These are phyloP conservation scores for Podospora comata DNA, from an alignment of 495 filamentous ascomycete genomes.

Conservation along the genomic window DNA sequence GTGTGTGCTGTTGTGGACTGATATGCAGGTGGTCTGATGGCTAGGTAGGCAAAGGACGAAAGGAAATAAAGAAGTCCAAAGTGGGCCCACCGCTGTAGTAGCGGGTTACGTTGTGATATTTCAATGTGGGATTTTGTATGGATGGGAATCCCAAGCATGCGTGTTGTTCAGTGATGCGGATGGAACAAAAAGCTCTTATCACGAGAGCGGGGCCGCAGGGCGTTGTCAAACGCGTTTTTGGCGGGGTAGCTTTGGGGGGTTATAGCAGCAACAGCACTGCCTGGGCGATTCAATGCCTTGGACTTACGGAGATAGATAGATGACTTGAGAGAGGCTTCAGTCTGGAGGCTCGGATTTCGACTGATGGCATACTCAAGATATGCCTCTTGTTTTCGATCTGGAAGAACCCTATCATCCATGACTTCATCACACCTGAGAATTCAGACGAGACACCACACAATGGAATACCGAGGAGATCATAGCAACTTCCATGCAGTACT, in stretches of 20 bases:
- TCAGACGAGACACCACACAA: too few relatives aligned
- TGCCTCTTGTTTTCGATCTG: too few relatives aligned
- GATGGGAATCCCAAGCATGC: neutral
- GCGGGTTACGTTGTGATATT: neutral
- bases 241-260: neutral
- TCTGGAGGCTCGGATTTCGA: too few relatives aligned
- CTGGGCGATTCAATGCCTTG: neutral
- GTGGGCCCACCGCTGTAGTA: neutral
- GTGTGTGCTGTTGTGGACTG: neutral
- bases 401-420: too few relatives aligned
- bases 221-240: neutral
- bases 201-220: slow-evolving; percentile 1
- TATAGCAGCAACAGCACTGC: neutral
- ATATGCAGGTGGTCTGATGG: neutral
- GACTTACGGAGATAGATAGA: too few relatives aligned
- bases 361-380: too few relatives aligned
- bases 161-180: neutral
- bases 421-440: too few relatives aligned
- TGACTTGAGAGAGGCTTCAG: too few relatives aligned
- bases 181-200: neutral
- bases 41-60: neutral
- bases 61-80: neutral
- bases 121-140: neutral
- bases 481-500: too few relatives aligned
- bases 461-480: too few relatives aligned